Base-by-base conservation (phyloP, 306 rosid genomes). In the Vachellia pachyceras region DNA sequence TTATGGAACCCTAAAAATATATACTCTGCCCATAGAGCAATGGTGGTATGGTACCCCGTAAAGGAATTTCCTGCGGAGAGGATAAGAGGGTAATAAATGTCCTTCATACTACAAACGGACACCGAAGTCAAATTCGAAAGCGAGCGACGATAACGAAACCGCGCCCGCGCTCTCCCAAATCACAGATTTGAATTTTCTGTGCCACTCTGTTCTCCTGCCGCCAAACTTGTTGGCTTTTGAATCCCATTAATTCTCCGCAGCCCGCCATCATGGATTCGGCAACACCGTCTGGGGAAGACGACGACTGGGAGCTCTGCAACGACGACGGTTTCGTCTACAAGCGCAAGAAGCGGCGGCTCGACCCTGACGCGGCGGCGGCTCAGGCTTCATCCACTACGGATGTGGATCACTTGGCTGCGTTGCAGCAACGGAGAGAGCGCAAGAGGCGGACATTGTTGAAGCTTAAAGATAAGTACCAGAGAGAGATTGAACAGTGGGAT, bases 301-400 rank as follows among this genome's bases (percentile, higher is more conserved):
- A 86, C 33, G 77, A 80, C 1, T 93, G 96, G 97, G 94, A 93
- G 71, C 89, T 93, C 82, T 75, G 84, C 83, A 83, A 84, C 90
- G 91, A 92, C 76, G 96, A 90, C 44, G 94, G 94, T 67, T 90
- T 93, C 86, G 88, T 93, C 86, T 93, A 81, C 91, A 90, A 87
- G 80, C 91, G 90, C 78, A 91, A 87, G 85, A 85, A 85, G 83
- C 91, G 85, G 78, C 83, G 85, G 0, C 73, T 83, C 12, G 82
- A 87, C 49, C 66, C 89, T 11, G 69, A 69, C 29, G 46, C 72
- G 1, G 41, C 66, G 12, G n/a, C 74, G 1, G 44, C n/a, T 10
- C 72, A 58, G 11, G 25, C 42, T 5, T 54, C 76, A 0, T 36
- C 80, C 15, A 5, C 57, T 14, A 5, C 10, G 52, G 83, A 10